phyloP scores from a whole-genome alignment of 768 basidiomycete species.

The Paxillus involutus region DNA sequence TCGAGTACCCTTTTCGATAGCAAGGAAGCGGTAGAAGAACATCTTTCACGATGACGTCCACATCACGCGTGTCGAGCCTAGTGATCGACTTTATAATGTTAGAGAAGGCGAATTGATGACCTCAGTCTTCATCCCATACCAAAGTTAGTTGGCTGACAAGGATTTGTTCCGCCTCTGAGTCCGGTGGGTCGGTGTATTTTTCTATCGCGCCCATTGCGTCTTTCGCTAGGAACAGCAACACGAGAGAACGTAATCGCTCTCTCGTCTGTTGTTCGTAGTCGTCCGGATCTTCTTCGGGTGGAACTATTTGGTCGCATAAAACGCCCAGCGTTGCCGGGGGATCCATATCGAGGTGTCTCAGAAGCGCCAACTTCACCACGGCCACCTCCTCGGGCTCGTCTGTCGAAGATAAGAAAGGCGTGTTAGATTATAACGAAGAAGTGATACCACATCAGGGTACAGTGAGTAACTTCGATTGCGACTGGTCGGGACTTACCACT shows the following conservation, averaged over 20 bases:
- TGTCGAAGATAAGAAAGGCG: constrained; percentile 23
- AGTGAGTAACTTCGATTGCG: not conserved
- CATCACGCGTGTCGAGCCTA: constrained; percentile 40
- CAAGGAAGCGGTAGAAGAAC: constrained; percentile 52
- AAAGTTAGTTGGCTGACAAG: constrained; percentile 48
- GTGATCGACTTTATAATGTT: constrained; percentile 45
- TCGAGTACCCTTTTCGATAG: constrained; percentile 36
- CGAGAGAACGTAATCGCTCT: constrained; percentile 56
- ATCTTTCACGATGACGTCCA: constrained; percentile 49
- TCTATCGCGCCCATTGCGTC: constrained; percentile 50
- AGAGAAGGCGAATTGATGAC: constrained; percentile 1
- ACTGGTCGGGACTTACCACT: constrained; percentile 50
- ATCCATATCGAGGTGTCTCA: constrained; percentile 65
- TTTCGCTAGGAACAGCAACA: constrained; percentile 56
- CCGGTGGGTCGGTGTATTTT: constrained; percentile 41
- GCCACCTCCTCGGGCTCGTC: constrained; percentile 67
- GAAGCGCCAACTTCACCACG: constrained; percentile 58
- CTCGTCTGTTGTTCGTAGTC: constrained; percentile 60
- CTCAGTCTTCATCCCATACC: constrained; percentile 36
- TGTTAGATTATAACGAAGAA: constrained; percentile 20
- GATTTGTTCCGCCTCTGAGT: constrained; percentile 45
- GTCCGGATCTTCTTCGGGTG: constrained; percentile 48
- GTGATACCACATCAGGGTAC: constrained; percentile 1
- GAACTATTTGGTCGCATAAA: constrained; percentile 65
- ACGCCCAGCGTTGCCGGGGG: constrained; percentile 60